Base-by-base conservation (phyloP, 805 yeast species). In the Yamadazyma tumulicola region DNA sequence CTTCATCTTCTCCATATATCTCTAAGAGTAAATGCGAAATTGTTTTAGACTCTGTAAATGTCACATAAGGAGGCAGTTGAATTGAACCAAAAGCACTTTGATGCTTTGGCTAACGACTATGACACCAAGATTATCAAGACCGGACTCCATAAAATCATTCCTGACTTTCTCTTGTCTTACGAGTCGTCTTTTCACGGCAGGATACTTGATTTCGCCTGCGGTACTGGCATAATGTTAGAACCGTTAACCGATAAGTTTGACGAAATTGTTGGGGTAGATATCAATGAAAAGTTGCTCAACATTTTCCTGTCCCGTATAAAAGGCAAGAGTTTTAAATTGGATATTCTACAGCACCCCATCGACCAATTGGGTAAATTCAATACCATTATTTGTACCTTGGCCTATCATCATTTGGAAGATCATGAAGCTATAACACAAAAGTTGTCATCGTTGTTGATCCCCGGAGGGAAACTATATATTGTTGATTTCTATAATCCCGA, bases 151-250 rank as follows among this genome's bases (percentile, higher is more conserved):
- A 13, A 28, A 24, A 10, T 32, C 14, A 23, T 37, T 8, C 35
- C 39, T 5, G 14, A 36, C 5, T 26, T 36, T n/a, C 15, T 36
- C 8, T 26, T 30, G 15, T 3, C 6, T 6, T 35, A 15, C 11
- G 6, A 30, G 16, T 9, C 26, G 6, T 18, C 13, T 16, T 22
- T 17, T 13, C 13, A 26, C 8, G 32, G 32, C 3, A 22, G 14
- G 13, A 19, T 61, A 5, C 33, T 68, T 29, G 73, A 68, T 41
- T 67, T 68, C 46, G 72, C 71, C 0, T 67, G 72, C 38, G 74
- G 74, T 3, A 57, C 70, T 1, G 74, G 72, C 0, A 36, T 62
- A 6, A 51, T 65, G 12, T 55, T 64, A 2, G 43, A 49, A 32
- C 49, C 48, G n/a, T 31, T 66, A 16, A 52, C 51, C 5, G 64